Conservation (phyloP, 2,329 filamentous ascomycete species). For the Dryadomyces quercus-mongolicae region DNA sequence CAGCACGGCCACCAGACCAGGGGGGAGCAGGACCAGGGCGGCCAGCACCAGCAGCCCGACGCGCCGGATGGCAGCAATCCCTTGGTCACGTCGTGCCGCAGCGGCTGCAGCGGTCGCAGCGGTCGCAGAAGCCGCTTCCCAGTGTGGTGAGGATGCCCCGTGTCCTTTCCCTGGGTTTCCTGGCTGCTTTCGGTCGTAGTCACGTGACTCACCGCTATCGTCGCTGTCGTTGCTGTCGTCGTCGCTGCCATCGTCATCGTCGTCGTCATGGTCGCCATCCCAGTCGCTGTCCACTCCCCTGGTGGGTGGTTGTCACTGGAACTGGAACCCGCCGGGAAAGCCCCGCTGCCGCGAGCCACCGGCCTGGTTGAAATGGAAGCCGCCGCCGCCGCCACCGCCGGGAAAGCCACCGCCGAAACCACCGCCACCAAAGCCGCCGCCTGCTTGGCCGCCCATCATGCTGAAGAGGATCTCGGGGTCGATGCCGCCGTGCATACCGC, state of each 20-base stretch:
- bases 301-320: constrained; percentile 32
- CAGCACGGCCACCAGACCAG: constrained; percentile 25
- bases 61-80: constrained; percentile 29
- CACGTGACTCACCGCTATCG: neutral
- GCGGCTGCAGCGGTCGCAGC: constrained; percentile 18
- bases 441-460: constrained; percentile 64
- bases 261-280: constrained; percentile 16
- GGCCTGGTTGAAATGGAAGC: constrained; percentile 42
- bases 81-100: constrained; percentile 21
- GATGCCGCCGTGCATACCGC: constrained; percentile 54
- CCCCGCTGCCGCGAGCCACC: constrained; percentile 24
- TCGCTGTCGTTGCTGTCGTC: neutral
- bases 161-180: too few relatives aligned
- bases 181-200: neutral
- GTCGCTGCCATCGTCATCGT: neutral
- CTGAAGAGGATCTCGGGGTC: constrained; percentile 70
- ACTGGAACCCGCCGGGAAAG: constrained; percentile 28
- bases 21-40: constrained; percentile 34
- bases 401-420: constrained; percentile 33
- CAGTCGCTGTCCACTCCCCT: constrained; percentile 14
- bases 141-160: too few relatives aligned
- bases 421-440: constrained; percentile 32
- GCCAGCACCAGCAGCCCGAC: constrained; percentile 29
- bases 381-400: constrained; percentile 34
- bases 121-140: too few relatives aligned